Base-by-base conservation (phyloP, 331 rosid genomes). In the Quercus phellos region DNA sequence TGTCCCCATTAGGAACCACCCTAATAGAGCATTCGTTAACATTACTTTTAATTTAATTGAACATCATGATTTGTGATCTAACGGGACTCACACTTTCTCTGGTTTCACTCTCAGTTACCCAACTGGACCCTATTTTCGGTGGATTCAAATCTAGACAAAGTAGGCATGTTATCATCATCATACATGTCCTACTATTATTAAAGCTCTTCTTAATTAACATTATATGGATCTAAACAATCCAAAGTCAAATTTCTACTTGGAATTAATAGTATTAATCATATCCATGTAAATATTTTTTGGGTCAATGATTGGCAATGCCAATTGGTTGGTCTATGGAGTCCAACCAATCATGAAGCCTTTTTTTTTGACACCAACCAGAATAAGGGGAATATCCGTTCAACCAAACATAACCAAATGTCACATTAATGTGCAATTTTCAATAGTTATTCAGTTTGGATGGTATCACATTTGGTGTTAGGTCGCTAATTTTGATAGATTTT, bases 171-270 rank as follows among this genome's bases (percentile, higher is more conserved):
- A 75, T 32, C 70, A 74, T 75, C 75, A 72, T 82, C 87, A 77
- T 43, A 79, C 75, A 81, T 83, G 79, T 77, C 78, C 66, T 51
- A 71, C 83, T 88, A 80, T 68, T 87, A 86, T 79, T 83, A 72
- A 78, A 84, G 88, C 42, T 29, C 6, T 18, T 61, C 18, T 83
- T 63, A 46, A 13, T 46, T 46, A 11, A 12, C 1, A 0, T 79
- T 29, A 53, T 63, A 9, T 1, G 1, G 18, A 30, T 22, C 43
- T 34, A 73, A 75, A 66, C 2, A 46, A 66, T 27, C 32, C n/a
- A 6, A 8, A 67, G 68, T 14, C 74, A 60, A 77, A 29, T 71
- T 27, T 69, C 51, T 3, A 35, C 9, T 58, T 4, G 7, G 7
- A 54, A 19, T 67, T 24, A 38, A 7, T 32, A 12, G 8, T 2